Percentiles rank a stretch among this genome's conserved stretches.
Conservation (phyloP, 768 basidiomycete species). For the Dioszegia crocea region DNA sequence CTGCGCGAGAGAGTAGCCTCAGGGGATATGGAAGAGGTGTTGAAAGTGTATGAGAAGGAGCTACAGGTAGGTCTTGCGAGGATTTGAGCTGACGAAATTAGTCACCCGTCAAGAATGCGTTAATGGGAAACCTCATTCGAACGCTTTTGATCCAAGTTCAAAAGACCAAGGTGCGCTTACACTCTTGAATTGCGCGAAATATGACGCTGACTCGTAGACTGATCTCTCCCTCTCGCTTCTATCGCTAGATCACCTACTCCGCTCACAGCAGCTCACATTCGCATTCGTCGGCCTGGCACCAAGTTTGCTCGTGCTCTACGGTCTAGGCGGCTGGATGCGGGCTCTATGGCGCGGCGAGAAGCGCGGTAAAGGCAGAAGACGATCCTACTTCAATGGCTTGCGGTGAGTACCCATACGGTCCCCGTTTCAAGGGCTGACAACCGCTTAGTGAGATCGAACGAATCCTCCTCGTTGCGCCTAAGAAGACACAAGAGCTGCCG, state of each 20-base stretch:
- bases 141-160: constrained; percentile 88
- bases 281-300: constrained; percentile 96
- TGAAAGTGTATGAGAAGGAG: constrained; percentile 84
- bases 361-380: constrained; percentile 52
- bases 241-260: constrained; percentile 89
- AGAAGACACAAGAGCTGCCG: constrained; percentile 40
- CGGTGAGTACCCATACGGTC: constrained; percentile 52
- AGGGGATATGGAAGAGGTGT: constrained; percentile 82
- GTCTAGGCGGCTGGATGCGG: constrained; percentile 58
- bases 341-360: constrained; percentile 61
- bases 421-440: not conserved
- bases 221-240: constrained; percentile 84
- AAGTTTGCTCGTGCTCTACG: constrained; percentile 72
- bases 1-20: constrained; percentile 64
- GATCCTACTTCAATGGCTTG: constrained; percentile 65
- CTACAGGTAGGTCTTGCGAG: constrained; percentile 57
- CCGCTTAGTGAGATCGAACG: constrained; percentile 39
- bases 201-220: constrained; percentile 56
- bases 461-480: constrained; percentile 38
- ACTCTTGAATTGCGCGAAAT: not conserved
- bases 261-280: constrained; percentile 90
- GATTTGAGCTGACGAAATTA: constrained; percentile 20
- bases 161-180: constrained; percentile 75
- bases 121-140: constrained; percentile 75
- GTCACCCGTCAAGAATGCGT: constrained; percentile 71